phyloP scores from a whole-genome alignment of 2,329 filamentous ascomycete species.

The Arthrobotrys pseudoclavata region DNA sequence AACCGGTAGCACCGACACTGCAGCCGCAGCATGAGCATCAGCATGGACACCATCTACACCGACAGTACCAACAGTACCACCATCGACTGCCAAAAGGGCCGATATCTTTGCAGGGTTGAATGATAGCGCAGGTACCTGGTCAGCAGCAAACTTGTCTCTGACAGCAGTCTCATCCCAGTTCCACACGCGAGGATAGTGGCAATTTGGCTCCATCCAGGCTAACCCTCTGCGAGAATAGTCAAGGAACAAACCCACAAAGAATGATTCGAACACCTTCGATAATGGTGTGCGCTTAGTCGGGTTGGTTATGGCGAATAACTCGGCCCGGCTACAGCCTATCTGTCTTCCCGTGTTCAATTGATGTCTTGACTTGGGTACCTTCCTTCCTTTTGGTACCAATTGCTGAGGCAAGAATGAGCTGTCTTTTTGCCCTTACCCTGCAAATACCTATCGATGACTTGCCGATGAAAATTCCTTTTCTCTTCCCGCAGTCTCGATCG shows the following conservation, averaged over 20 bases:
- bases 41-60: slow-evolving; percentile 13
- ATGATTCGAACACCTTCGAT: slow-evolving; percentile 36
- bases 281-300: slow-evolving; percentile 33
- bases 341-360: slow-evolving; percentile 37
- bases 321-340: slow-evolving; percentile 55
- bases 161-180: slow-evolving; percentile 49
- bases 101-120: slow-evolving; percentile 35
- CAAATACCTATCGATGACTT: slow-evolving; percentile 53
- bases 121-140: slow-evolving; percentile 43
- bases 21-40: slow-evolving; percentile 34
- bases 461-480: slow-evolving; percentile 25
- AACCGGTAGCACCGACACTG: slow-evolving; percentile 39
- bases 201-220: slow-evolving; percentile 55
- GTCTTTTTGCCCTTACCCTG: slow-evolving; percentile 54
- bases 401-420: slow-evolving; percentile 40
- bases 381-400: slow-evolving; percentile 47
- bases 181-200: slow-evolving; percentile 54
- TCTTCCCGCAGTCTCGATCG: slow-evolving; percentile 24
- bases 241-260: slow-evolving; percentile 25
- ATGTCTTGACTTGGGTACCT: slow-evolving; percentile 38
- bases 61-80: slow-evolving; percentile 12
- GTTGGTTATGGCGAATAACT: slow-evolving; percentile 40
- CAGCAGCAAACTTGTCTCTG: slow-evolving; percentile 22
- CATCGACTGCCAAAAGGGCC: slow-evolving; percentile 34
- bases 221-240: slow-evolving; percentile 33